phyloP scores from a whole-genome alignment of 371 early-diverging fungal genomes.

The Rhizopus delemar region DNA sequence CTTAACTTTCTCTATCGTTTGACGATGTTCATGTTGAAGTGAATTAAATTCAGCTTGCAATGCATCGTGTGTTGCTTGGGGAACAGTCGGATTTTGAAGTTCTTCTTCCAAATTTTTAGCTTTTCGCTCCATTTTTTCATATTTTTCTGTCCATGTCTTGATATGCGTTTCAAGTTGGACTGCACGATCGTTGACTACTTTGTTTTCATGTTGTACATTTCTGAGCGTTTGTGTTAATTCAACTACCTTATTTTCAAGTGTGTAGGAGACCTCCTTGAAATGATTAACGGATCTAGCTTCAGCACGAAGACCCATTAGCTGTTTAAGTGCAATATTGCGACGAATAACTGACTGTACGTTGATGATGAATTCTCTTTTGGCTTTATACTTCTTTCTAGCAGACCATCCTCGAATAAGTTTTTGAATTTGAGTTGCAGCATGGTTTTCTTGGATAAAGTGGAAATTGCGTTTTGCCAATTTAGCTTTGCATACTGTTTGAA shows the following conservation, averaged over 20 bases:
- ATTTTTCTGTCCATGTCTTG: conserved; percentile 71
- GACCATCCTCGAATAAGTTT: conserved; percentile 64
- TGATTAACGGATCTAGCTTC: conserved; percentile 91
- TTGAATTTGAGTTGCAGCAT: conserved; percentile 80
- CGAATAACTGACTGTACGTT: conserved; percentile 85
- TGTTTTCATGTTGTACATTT: conserved; percentile 70
- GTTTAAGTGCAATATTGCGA: conserved; percentile 70
- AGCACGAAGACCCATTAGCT: conserved; percentile 65
- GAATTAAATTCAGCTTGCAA: conserved; percentile 55
- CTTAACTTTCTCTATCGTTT: conserved; percentile 56
- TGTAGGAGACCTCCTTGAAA: conserved; percentile 91
- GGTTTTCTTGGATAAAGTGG: conserved; percentile 48
- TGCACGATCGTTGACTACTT: conserved; percentile 56
- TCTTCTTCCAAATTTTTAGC: conserved; percentile 52
- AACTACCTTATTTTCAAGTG: conserved; percentile 94
- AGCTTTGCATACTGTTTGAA: conserved; percentile 64
- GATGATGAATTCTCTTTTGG: conserved; percentile 58
- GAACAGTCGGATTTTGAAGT: conserved; percentile 64
- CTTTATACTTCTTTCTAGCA: conserved; percentile 64
- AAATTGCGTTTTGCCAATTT: conserved; percentile 56
- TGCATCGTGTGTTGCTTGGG: conserved; percentile 59
- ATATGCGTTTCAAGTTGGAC: conserved; percentile 72
- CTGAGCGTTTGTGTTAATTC: conserved; percentile 86
- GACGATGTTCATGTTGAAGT: conserved; percentile 48
- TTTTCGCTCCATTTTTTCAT: conserved; percentile 56